Percentiles rank a stretch among this genome's conserved stretches.
phyloP scores from a whole-genome alignment of 371 early-diverging fungal species.

The Rhizopus arrhizus region DNA sequence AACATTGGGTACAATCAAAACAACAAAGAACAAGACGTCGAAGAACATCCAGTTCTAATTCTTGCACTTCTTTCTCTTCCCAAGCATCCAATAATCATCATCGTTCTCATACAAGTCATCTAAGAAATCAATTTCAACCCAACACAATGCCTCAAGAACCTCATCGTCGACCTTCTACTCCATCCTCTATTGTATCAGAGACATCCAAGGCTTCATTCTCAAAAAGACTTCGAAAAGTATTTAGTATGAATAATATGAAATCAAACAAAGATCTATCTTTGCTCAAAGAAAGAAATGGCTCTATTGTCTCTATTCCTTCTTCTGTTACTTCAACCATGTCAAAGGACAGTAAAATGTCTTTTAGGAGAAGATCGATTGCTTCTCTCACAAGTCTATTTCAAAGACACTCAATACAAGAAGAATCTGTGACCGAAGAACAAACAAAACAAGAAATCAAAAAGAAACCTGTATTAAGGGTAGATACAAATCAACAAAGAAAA shows the following conservation, averaged over 20 bases:
- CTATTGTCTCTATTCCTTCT: slow-evolving; percentile 18
- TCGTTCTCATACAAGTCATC: not conserved
- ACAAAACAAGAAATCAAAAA: slow-evolving; percentile 18
- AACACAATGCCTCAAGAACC: slow-evolving; percentile 11
- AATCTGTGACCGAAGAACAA: slow-evolving; percentile 11
- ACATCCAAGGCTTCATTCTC: slow-evolving; percentile 46
- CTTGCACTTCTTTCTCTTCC: too few relatives aligned
- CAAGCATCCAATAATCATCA: too few relatives aligned
- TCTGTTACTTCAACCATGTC: slow-evolving; percentile 10
- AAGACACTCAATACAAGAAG: slow-evolving; percentile 25
- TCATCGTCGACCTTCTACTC: slow-evolving; percentile 17
- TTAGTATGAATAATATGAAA: slow-evolving; percentile 48
- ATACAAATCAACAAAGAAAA: slow-evolving; percentile 20
- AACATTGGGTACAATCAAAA: slow-evolving; percentile 8
- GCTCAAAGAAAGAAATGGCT: slow-evolving; percentile 12
- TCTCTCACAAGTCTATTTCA: slow-evolving; percentile 42
- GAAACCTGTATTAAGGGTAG: slow-evolving; percentile 36
- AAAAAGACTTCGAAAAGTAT: slow-evolving; percentile 53
- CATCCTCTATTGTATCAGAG: slow-evolving; percentile 40
- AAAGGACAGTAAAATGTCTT: slow-evolving; percentile 16
- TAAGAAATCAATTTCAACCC: slow-evolving; percentile 11
- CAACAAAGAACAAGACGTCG: slow-evolving; percentile 1
- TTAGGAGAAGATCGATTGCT: slow-evolving; percentile 49
- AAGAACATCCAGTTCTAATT: not conserved
- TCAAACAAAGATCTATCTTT: slow-evolving; percentile 17